Conservation (phyloP, 148 eudicot species). For the Hydrangea macrophylla region DNA sequence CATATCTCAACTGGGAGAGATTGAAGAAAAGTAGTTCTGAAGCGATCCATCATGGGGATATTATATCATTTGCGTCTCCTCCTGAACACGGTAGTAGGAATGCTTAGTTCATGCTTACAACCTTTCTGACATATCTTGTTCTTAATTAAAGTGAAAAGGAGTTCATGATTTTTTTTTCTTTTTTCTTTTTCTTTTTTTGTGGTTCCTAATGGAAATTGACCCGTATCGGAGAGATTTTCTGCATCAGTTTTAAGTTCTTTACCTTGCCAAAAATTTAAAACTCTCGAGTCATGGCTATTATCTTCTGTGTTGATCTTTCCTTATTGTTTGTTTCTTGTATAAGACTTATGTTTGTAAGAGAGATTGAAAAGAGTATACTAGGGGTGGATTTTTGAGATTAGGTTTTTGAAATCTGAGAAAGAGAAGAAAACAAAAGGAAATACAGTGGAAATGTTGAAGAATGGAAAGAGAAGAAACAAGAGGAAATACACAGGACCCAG, state of each 20-base stretch:
- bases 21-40: conserved; percentile 67
- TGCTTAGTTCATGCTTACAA: conserved; percentile 2
- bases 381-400: neutral
- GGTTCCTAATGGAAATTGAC: neutral
- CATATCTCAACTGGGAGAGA: conserved; percentile 79
- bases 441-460: too few species aligned
- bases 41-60: conserved; percentile 80
- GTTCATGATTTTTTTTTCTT: neutral
- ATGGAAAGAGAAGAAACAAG: neutral
- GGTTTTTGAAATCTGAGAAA: neutral
- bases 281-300: neutral
- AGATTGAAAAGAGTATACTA: neutral
- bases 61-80: conserved; percentile 68
- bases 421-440: neutral
- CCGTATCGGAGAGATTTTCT: neutral
- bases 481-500: neutral
- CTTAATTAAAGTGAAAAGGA: neutral
- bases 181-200: neutral
- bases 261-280: neutral
- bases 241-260: neutral
- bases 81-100: conserved; percentile 71
- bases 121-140: neutral
- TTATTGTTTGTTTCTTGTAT: neutral
- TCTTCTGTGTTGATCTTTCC: neutral
- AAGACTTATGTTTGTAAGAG: neutral